Evolutionary conservation across 345 rosid genomes (phyloP).

Genomic region (Lepidium africanum): DNA sequence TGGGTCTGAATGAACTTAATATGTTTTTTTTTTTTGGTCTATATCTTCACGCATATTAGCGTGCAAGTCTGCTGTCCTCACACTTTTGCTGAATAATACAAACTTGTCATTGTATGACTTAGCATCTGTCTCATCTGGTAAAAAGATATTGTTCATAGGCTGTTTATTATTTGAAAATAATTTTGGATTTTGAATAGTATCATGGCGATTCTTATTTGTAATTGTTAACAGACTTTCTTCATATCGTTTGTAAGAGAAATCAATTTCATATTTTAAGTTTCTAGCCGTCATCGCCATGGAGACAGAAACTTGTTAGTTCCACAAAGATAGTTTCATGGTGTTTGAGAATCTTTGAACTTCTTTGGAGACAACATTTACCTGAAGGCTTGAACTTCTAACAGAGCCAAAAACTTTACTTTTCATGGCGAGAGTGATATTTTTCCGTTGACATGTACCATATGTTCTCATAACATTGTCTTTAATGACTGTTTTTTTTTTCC

Average conservation of each 20-base stretch:
- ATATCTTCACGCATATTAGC: not conserved
- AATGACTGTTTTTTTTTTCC: too few species aligned
- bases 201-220: not conserved
- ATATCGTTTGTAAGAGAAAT: not conserved
- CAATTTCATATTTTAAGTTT: too few species aligned
- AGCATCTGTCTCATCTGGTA: slow-evolving; percentile 13
- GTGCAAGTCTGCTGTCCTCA: not conserved
- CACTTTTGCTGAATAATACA: slow-evolving; percentile 24
- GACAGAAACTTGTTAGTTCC: not conserved
- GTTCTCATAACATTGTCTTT: too few species aligned
- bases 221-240: too few species aligned
- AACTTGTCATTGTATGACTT: slow-evolving; percentile 26
- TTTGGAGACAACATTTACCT: not conserved
- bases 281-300: too few species aligned
- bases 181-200: not conserved
- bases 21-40: not conserved
- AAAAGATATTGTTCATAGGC: slow-evolving; percentile 3
- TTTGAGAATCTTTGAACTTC: not conserved
- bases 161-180: not conserved
- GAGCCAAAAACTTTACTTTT: not conserved
- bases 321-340: not conserved
- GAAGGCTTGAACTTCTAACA: not conserved
- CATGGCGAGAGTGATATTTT: not conserved
- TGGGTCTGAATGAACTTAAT: not conserved
- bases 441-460: too few species aligned